Percentiles rank a stretch among this genome's conserved stretches.
Evolutionary conservation across 78 protist species (phyloP).

Genomic region (Speleostelium caveatum): DNA sequence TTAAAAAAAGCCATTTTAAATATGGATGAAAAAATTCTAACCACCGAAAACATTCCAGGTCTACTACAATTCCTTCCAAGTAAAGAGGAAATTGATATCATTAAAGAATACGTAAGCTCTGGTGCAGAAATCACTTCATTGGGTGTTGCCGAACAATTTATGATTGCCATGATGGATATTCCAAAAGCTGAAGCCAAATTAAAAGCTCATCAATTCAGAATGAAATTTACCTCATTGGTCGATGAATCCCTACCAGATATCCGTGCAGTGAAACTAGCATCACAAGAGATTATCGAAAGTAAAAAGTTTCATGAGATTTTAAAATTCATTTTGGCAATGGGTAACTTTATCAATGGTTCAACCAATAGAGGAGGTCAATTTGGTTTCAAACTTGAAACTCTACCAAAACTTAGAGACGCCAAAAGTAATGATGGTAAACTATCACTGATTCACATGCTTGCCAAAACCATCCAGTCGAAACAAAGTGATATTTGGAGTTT

Average conservation of each 20-base stretch:
- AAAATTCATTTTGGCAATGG: constrained; percentile 54
- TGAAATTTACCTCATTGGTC: constrained; percentile 3
- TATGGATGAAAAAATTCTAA: constrained; percentile 37
- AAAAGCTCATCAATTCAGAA: constrained; percentile 24
- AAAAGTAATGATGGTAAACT: constrained; percentile 54
- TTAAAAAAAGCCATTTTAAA: constrained; percentile 2
- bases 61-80: constrained; percentile 49
- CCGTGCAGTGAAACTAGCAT: constrained; percentile 11
- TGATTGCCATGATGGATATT: constrained; percentile 36
- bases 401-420: constrained; percentile 61
- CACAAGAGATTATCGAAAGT: constrained; percentile 10
- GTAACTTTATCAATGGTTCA: constrained; percentile 48
- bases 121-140: constrained; percentile 29
- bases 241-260: constrained; percentile 63
- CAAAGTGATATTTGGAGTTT: constrained; percentile 22
- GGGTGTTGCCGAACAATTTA: constrained; percentile 63
- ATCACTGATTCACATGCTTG: constrained; percentile 45
- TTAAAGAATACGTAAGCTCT: constrained; percentile 19
- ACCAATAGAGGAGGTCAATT: constrained; percentile 77
- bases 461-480: constrained; percentile 36
- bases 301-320: constrained; percentile 1
- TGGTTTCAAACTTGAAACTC: constrained; percentile 78
- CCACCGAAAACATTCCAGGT: background rate
- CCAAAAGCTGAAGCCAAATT: constrained; percentile 37
- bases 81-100: constrained; percentile 56